phyloP scores from a whole-genome alignment of 768 basidiomycete genomes.

The Podaxis sp. region DNA sequence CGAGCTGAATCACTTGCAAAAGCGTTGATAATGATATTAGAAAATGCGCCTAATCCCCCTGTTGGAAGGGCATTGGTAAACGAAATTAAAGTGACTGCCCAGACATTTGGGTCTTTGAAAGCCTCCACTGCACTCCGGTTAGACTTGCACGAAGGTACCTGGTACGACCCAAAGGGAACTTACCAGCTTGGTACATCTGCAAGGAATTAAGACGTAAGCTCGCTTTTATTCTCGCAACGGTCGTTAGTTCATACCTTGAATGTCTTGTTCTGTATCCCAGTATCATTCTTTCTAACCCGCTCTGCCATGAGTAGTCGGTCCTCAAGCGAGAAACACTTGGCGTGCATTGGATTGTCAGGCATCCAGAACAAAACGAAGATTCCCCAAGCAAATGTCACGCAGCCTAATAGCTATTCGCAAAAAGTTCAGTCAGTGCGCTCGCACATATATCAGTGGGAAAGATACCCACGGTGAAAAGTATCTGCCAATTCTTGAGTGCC shows the following conservation, averaged over 20 bases:
- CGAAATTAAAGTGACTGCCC: conserved; percentile 41
- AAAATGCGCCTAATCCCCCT: conserved; percentile 45
- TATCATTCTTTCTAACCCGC: conserved; percentile 47
- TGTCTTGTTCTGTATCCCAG: conserved; percentile 45
- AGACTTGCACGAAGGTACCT: neutral
- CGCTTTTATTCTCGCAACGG: neutral
- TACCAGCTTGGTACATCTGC: conserved; percentile 29
- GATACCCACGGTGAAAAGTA: conserved; percentile 33
- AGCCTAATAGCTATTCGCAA: conserved; percentile 34
- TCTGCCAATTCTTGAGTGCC: conserved; percentile 46
- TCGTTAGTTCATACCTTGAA: conserved; percentile 32
- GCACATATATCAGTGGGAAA: neutral
- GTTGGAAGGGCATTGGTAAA: conserved; percentile 45
- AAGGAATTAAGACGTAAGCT: neutral
- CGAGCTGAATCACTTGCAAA: conserved; percentile 25
- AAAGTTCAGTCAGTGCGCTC: neutral
- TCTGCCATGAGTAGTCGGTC: conserved; percentile 46
- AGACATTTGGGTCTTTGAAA: conserved; percentile 39
- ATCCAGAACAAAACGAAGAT: conserved; percentile 45
- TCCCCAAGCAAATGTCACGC: conserved; percentile 44
- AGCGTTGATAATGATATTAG: conserved; percentile 46
- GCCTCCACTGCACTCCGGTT: conserved; percentile 31
- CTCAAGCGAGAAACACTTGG: conserved; percentile 42
- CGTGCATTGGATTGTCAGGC: conserved; percentile 44
- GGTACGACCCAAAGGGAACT: neutral